Base-by-base conservation (phyloP, 1,284 basidiomycete species). In the Naganishia sp. region DNA sequence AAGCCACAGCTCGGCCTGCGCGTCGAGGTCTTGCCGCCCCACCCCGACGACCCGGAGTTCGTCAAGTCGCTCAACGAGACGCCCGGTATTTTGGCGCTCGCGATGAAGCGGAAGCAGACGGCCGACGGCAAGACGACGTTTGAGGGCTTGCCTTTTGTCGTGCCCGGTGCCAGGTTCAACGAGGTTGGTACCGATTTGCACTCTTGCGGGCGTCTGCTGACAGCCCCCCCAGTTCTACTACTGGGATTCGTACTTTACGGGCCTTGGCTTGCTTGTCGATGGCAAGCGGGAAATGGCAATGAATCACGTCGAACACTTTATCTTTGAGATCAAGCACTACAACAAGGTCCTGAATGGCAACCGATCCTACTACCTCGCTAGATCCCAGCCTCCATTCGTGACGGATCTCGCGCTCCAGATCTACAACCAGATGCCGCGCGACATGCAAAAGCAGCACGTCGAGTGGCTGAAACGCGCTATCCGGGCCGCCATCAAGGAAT, bases 401-500 rank as follows among this genome's bases (percentile, higher is more conserved):
- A 99, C 95, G 66, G 96, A 99, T 80, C 92, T 98, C 87, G 93
- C 94, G 0, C 84, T 98, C 42, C 96, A 98, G 78, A 95, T 98
- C 77, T 99, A 92, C 82, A 94, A 94, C 75, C 92, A 94, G 75
- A 86, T 97, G 64, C 92, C 96, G 74, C 88, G 90, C 33, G 88
- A 87, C 4, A 88, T 94, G 71, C 82, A 88, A 68, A 86, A 87
- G 43, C 86, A 86, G 66, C 96, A 97, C 82, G 90, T 90, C 55
- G 82, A 83, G 55, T 99, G 94, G 94, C 85, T 99, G 61, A 95
- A 93, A 79, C 87, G 89, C 23, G 94, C 94, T 2, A 96, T 99
- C 69, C 89, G 90, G 75, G 92, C 95, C 4, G 94, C 95, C 33
- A 94, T 99, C 83, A 97, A 98, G 80, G 95, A 99, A 77, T 99